Evolutionary conservation across 257 asterid genomes (phyloP).

Genomic region (Thymus mandschuricus): DNA sequence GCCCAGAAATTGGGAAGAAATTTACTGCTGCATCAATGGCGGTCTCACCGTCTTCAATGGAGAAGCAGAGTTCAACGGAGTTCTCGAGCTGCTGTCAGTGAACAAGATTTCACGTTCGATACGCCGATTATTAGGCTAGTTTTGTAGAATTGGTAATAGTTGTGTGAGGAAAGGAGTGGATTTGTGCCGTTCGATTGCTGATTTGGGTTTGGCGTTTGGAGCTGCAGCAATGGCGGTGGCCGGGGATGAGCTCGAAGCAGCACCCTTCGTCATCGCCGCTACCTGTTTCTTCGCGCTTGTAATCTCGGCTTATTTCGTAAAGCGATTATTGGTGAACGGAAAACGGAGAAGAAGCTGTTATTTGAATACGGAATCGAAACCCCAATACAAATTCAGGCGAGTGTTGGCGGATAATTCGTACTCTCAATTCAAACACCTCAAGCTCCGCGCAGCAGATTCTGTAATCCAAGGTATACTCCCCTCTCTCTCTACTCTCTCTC

Average conservation of each 20-base stretch:
- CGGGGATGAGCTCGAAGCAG: conserved; percentile 39
- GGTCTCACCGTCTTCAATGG: conserved; percentile 22
- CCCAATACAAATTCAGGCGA: conserved; percentile 74
- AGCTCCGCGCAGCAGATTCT: conserved; percentile 35
- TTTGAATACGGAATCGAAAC: conserved; percentile 59
- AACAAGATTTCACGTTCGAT: not conserved
- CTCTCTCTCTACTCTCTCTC: conserved; percentile 13
- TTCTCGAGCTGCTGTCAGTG: conserved; percentile 2
- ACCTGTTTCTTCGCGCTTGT: conserved; percentile 56
- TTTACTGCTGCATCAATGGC: conserved; percentile 36
- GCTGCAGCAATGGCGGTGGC: conserved; percentile 47
- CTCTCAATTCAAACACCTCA: conserved; percentile 81
- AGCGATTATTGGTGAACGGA: conserved; percentile 32
- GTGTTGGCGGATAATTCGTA: conserved; percentile 82
- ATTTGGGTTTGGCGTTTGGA: conserved; percentile 7
- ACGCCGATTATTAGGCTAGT: not conserved
- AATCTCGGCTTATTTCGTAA: conserved; percentile 52
- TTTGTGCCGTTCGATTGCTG: not conserved
- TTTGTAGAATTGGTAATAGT: not conserved
- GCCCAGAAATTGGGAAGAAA: not conserved
- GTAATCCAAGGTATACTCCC: conserved; percentile 46
- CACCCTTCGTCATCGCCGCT: conserved; percentile 49
- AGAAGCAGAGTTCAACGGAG: not conserved
- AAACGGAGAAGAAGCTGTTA: conserved; percentile 55
- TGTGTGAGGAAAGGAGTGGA: not conserved